Evolutionary conservation across 371 early-diverging fungal species (phyloP).

Genomic region (Chytridiales sp.): DNA sequence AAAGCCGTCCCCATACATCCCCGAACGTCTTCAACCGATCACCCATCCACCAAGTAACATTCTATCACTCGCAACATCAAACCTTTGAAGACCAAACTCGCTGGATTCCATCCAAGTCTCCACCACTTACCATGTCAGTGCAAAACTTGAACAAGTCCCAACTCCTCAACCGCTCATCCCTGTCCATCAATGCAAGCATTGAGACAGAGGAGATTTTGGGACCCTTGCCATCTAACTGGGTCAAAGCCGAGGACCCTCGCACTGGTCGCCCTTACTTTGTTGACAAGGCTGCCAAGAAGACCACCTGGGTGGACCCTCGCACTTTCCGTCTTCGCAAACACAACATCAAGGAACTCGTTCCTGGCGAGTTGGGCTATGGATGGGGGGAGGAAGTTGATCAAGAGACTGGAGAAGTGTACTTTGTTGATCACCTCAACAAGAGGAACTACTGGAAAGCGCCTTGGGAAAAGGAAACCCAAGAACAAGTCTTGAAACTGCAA

Average conservation of each 20-base stretch:
- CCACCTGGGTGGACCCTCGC: constrained; percentile 71
- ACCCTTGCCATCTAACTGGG: constrained; percentile 34
- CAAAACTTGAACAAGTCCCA: background rate
- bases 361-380: constrained; percentile 38
- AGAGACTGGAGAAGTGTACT: constrained; percentile 11
- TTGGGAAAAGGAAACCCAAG: constrained; percentile 26
- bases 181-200: constrained; percentile 30
- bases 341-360: constrained; percentile 32
- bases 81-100: too few species aligned
- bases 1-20: too few species aligned
- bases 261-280: constrained; percentile 69
- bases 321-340: constrained; percentile 36
- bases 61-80: too few species aligned
- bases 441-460: constrained; percentile 28
- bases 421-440: constrained; percentile 32
- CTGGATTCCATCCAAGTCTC: too few species aligned
- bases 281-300: constrained; percentile 90
- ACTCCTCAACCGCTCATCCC: constrained; percentile 11
- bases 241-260: constrained; percentile 13
- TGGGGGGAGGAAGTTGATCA: constrained; percentile 24
- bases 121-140: too few species aligned
- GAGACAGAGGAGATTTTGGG: constrained; percentile 39
- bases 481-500: constrained; percentile 14
- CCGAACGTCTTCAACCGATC: too few species aligned
- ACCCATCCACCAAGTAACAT: too few species aligned